A percentile compares a stretch with the other conserved stretches of the same genome.
Evolutionary conservation across 805 yeast species (phyloP).

Genomic region (Suhomyces pyralidae): DNA sequence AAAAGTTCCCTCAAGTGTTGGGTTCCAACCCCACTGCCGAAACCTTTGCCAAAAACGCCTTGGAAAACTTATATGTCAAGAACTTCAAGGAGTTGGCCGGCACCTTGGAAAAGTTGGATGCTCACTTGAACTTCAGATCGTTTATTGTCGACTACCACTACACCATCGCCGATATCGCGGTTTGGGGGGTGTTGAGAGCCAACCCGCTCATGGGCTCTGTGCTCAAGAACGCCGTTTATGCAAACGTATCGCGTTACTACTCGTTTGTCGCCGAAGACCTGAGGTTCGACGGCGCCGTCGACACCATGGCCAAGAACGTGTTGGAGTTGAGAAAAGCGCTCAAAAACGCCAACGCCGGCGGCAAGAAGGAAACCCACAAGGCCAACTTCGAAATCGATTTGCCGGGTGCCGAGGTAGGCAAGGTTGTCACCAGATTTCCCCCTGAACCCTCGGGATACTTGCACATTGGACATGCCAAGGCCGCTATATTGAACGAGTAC

Average conservation of each 20-base stretch:
- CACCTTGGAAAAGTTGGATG: conserved; percentile 76
- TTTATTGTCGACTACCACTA: conserved; percentile 65
- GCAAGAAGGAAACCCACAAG: conserved; percentile 81
- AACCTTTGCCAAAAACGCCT: conserved; percentile 65
- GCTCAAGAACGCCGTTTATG: conserved; percentile 77
- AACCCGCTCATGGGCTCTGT: conserved; percentile 91
- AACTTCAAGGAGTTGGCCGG: conserved; percentile 83
- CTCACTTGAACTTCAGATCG: conserved; percentile 81
- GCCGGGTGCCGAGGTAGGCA: conserved; percentile 86
- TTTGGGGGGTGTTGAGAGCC: conserved; percentile 93
- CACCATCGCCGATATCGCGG: conserved; percentile 77
- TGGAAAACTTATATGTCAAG: conserved; percentile 67
- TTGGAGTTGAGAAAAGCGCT: conserved; percentile 71
- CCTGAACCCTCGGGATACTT: conserved; percentile 99
- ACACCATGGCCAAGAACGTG: conserved; percentile 62
- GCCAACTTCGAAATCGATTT: conserved; percentile 94
- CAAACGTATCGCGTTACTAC: conserved; percentile 94
- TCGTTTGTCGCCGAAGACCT: conserved; percentile 64
- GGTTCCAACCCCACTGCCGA: conserved; percentile 31
- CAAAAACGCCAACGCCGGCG: conserved; percentile 36
- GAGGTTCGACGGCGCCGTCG: conserved; percentile 68
- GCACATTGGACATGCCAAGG: conserved; percentile 99
- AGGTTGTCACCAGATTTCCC: conserved; percentile 98
- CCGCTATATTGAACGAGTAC: conserved; percentile 94
- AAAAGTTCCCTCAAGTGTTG: conserved; percentile 48